Evolutionary conservation across 2,329 filamentous ascomycete species (phyloP).

Genomic region (Huntiella moniliformis): DNA sequence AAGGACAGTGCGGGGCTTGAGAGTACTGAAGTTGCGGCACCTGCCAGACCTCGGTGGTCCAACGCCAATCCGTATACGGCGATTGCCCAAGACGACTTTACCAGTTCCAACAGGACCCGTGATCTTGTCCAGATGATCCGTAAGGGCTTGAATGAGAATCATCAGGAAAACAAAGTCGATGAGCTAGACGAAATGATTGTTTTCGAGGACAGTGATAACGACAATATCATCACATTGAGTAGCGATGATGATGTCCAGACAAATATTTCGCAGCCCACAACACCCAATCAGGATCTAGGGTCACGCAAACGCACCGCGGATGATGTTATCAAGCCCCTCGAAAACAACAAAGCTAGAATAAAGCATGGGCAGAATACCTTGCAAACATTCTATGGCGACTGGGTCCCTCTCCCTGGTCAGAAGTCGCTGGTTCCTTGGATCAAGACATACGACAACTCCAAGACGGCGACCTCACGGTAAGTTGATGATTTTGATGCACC

Average conservation of each 20-base stretch:
- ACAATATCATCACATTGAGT: constrained; percentile 17
- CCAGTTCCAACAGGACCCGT: constrained; percentile 52
- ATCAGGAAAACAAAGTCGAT: constrained; percentile 31
- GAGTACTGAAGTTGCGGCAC: background rate
- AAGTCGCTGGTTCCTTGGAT: constrained; percentile 29
- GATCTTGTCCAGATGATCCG: constrained; percentile 84
- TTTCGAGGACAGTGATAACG: constrained; percentile 47
- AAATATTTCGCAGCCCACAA: constrained; percentile 9
- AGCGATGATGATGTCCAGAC: constrained; percentile 6
- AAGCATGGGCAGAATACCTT: constrained; percentile 23
- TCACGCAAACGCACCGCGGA: constrained; percentile 58
- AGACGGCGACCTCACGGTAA: constrained; percentile 1
- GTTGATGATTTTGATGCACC: background rate
- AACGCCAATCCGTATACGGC: constrained; percentile 90
- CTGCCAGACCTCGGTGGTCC: constrained; percentile 57
- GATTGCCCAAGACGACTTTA: constrained; percentile 38
- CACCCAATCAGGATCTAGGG: constrained; percentile 26
- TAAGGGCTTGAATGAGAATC: constrained; percentile 55
- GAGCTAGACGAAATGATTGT: constrained; percentile 77
- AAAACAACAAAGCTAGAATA: constrained; percentile 28
- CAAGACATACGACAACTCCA: constrained; percentile 23
- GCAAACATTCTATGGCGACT: constrained; percentile 32
- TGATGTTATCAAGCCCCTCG: constrained; percentile 43
- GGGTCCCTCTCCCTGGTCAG: constrained; percentile 27
- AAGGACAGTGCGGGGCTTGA: background rate